phyloP scores from a whole-genome alignment of 139 green algal genomes.

The Chlamydomonas eustigma region DNA sequence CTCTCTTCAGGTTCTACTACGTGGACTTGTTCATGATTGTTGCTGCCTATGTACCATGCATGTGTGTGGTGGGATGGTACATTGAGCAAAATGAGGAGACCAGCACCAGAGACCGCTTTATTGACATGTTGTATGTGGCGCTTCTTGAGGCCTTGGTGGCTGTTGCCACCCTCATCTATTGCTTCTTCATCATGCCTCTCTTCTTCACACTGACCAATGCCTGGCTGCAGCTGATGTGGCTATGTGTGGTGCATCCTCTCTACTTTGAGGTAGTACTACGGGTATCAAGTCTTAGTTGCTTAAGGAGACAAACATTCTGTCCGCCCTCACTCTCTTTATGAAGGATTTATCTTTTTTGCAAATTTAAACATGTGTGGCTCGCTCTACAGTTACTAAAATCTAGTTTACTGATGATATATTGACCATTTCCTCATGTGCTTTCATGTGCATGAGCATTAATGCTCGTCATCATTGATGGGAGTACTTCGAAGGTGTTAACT shows the following conservation, averaged over 20 bases:
- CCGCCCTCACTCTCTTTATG: too few species aligned
- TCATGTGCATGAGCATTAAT: too few species aligned
- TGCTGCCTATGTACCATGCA: constrained; percentile 12
- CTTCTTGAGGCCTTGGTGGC: constrained; percentile 15
- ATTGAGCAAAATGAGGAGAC: neutral
- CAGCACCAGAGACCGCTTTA: neutral
- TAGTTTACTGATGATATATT: too few species aligned
- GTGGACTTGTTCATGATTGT: constrained; percentile 11
- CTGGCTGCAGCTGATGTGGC: constrained; percentile 20
- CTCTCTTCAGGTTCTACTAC: constrained; percentile 12
- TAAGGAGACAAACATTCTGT: too few species aligned
- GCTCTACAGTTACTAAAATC: too few species aligned
- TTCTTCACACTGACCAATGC: neutral
- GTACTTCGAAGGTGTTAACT: too few species aligned
- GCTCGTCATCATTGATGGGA: too few species aligned
- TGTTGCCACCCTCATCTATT: constrained; percentile 16
- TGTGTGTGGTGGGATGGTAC: constrained; percentile 18
- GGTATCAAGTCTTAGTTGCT: too few species aligned
- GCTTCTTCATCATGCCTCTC: constrained; percentile 16
- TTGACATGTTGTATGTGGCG: constrained; percentile 5
- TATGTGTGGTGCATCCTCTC: constrained; percentile 16
- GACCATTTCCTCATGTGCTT: too few species aligned
- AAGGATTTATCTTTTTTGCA: too few species aligned
- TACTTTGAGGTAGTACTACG: constrained; percentile 23
- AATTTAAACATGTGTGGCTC: too few species aligned